Evolutionary conservation across 2,329 filamentous ascomycete species (phyloP).

Genomic region (Dactylellina leptospora): DNA sequence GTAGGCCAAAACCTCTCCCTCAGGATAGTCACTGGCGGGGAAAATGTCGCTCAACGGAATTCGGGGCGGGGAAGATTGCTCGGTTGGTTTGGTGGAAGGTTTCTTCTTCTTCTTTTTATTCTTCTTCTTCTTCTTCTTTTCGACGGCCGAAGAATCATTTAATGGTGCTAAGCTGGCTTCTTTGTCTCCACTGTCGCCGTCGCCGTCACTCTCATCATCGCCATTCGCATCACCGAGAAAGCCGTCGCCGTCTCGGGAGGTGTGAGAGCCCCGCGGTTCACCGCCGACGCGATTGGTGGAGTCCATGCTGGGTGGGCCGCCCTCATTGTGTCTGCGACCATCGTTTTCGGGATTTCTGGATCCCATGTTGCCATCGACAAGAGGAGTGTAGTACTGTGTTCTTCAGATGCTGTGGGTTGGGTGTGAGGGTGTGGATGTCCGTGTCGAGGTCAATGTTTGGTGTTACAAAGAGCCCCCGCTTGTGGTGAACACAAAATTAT

Average conservation of each 20-base stretch:
- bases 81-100: conserved; percentile 70
- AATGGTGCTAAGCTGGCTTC: conserved; percentile 17
- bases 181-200: too few species aligned
- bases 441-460: too few species aligned
- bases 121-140: conserved; percentile 80
- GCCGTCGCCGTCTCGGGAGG: conserved; percentile 39
- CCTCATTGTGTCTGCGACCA: too few species aligned
- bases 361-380: too few species aligned
- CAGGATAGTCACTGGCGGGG: conserved; percentile 75
- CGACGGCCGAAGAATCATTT: conserved; percentile 55
- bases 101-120: conserved; percentile 80
- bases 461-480: too few species aligned
- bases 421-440: too few species aligned
- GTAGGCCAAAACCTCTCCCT: conserved; percentile 77
- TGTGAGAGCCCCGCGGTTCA: conserved; percentile 39
- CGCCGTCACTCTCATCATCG: conserved; percentile 26
- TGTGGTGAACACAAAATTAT: too few species aligned
- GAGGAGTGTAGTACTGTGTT: too few species aligned
- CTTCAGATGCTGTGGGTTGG: too few species aligned
- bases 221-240: conserved; percentile 29
- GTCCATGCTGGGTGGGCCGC: too few species aligned
- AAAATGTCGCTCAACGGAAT: conserved; percentile 74
- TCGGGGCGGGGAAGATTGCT: conserved; percentile 74
- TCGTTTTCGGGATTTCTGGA: too few species aligned
- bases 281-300: too few species aligned